Conservation (phyloP, 345 rosid genomes). For the Lepidium sativum region DNA sequence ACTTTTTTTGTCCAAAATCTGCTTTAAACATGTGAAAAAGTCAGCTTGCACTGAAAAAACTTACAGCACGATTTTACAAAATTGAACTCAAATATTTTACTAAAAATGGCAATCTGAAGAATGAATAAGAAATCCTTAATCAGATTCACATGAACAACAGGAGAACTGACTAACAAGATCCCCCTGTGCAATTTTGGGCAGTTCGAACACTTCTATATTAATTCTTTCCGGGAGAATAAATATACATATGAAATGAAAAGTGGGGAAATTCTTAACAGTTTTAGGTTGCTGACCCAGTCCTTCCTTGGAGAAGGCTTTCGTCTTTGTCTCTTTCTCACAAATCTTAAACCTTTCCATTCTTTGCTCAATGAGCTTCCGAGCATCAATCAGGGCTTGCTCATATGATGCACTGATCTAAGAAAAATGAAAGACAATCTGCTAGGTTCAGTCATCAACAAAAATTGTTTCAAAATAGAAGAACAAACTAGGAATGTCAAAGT, state of each 20-base stretch:
- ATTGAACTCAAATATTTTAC: too few relatives aligned
- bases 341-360: conserved; percentile 99
- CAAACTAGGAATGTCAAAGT: background rate
- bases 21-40: too few relatives aligned
- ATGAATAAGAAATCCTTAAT: too few relatives aligned
- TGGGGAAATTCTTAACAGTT: conserved; percentile 57
- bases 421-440: conserved; percentile 22
- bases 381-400: conserved; percentile 90
- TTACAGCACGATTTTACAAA: too few relatives aligned
- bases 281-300: conserved; percentile 99
- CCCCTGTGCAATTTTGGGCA: background rate
- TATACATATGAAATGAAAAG: background rate
- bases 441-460: background rate
- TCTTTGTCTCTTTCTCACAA: conserved; percentile 97
- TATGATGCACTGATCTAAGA: conserved; percentile 90
- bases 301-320: conserved; percentile 98
- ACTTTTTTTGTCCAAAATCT: too few relatives aligned
- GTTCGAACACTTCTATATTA: conserved; percentile 1
- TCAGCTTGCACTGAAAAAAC: too few relatives aligned
- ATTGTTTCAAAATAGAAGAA: background rate
- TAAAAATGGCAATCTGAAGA: too few relatives aligned
- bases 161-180: too few relatives aligned
- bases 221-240: background rate
- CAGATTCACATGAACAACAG: too few relatives aligned
- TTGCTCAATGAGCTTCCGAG: conserved; percentile 86